Conservation (phyloP, 176 grass and related monocot species). For the Metroxylon sagu region DNA sequence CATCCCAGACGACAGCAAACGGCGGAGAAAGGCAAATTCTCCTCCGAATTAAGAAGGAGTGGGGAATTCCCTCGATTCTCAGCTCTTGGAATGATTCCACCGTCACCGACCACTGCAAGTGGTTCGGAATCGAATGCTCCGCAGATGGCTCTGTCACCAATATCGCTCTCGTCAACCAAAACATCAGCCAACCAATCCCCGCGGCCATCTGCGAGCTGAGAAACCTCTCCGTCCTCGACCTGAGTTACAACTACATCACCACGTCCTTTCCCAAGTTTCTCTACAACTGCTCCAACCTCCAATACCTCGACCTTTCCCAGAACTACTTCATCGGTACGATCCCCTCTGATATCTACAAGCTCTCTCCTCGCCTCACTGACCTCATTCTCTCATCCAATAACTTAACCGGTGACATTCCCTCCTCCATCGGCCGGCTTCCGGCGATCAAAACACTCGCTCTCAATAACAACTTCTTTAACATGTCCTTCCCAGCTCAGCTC, state of each 20-base stretch:
- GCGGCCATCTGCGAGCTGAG: conserved; percentile 38
- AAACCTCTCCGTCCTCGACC: conserved; percentile 33
- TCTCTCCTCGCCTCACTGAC: conserved; percentile 21
- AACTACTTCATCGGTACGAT: conserved; percentile 42
- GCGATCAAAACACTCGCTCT: conserved; percentile 21
- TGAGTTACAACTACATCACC: conserved; percentile 37
- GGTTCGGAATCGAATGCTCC: conserved; percentile 42
- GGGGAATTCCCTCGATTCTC: conserved; percentile 33
- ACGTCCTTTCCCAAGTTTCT: conserved; percentile 27
- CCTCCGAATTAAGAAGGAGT: conserved; percentile 39
- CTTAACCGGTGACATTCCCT: conserved; percentile 37
- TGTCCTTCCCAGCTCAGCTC: conserved; percentile 33
- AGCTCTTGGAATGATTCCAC: conserved; percentile 27
- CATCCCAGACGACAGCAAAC: neutral
- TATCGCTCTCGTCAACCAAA: conserved; percentile 19
- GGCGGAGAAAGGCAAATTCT: conserved; percentile 29
- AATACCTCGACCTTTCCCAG: conserved; percentile 30
- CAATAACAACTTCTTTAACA: conserved; percentile 25
- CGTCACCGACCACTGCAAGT: conserved; percentile 32
- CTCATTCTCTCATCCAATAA: conserved; percentile 27
- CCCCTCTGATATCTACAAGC: conserved; percentile 31
- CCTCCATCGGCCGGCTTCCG: conserved; percentile 22
- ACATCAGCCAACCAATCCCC: conserved; percentile 28
- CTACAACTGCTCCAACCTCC: conserved; percentile 33
- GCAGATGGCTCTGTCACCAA: conserved; percentile 15